Conservation (phyloP, 495 filamentous ascomycete species). For the Aspergillus baeticus region DNA sequence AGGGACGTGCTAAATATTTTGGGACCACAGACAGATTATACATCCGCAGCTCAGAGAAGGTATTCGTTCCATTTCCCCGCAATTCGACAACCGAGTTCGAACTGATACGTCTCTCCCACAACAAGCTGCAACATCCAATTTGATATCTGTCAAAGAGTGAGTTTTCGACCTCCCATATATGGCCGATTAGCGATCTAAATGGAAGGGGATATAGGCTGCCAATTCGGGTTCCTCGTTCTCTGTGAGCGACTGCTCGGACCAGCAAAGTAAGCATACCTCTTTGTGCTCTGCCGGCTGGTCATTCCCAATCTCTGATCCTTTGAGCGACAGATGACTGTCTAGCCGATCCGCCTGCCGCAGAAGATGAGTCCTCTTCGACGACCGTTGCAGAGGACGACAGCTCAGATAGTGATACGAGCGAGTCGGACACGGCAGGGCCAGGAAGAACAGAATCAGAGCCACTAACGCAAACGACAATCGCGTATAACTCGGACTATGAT, state of each 20-base stretch:
- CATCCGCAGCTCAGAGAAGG: conserved; percentile 32
- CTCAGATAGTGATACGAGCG: background rate
- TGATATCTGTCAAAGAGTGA: conserved; percentile 20
- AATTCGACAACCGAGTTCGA: background rate
- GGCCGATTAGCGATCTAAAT: background rate
- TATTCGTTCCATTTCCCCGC: background rate
- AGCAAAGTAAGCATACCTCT: conserved; percentile 12
- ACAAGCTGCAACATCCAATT: conserved; percentile 26
- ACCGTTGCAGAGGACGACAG: background rate
- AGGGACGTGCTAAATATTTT: background rate
- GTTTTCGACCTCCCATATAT: background rate
- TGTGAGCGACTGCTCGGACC: conserved; percentile 19
- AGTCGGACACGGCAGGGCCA: background rate
- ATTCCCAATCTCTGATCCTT: background rate
- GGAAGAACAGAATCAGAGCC: background rate
- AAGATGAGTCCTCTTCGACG: background rate
- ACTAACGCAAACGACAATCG: conserved; percentile 14
- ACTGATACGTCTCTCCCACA: background rate
- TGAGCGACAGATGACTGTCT: conserved; percentile 7
- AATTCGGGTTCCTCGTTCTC: conserved; percentile 17
- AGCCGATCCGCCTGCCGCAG: background rate
- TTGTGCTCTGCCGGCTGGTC: background rate
- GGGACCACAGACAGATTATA: conserved; percentile 33
- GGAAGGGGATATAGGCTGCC: conserved; percentile 8
- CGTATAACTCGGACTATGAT: conserved; percentile 18